Evolutionary conservation across 1,284 basidiomycete species (phyloP).

Genomic region (Leccinum pachyderme): DNA sequence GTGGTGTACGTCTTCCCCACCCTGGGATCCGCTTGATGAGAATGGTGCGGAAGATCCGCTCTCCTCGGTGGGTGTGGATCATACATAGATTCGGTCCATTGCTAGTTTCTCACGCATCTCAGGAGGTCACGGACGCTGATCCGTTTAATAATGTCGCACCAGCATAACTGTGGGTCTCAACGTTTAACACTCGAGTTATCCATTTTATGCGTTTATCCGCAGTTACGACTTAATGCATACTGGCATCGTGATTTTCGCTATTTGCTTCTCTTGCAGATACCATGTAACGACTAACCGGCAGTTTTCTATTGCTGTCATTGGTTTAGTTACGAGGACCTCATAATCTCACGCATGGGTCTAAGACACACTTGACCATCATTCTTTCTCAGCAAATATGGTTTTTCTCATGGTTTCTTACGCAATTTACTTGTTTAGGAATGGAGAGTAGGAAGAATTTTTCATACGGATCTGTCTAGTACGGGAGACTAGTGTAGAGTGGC

Average conservation of each 20-base stretch:
- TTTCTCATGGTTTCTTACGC: background rate
- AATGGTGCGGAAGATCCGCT: slow-evolving; percentile 18
- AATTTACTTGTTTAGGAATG: no score
- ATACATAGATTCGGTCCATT: background rate
- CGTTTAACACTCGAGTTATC: background rate
- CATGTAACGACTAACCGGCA: background rate
- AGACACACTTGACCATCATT: background rate
- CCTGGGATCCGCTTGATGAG: slow-evolving; percentile 31
- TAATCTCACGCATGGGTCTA: background rate
- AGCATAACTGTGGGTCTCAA: background rate
- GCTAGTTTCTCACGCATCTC: slow-evolving; percentile 1
- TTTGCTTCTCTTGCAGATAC: background rate
- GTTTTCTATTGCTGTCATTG: background rate
- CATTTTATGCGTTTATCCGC: background rate
- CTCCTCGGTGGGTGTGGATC: slow-evolving; percentile 3
- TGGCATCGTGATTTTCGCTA: background rate
- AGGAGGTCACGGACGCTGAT: slow-evolving; percentile 2
- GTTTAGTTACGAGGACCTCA: background rate
- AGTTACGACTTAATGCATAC: background rate
- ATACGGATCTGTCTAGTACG: no score
- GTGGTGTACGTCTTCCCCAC: slow-evolving; percentile 17
- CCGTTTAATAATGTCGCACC: slow-evolving; percentile 1
- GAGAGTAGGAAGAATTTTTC: no score
- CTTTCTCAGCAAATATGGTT: background rate
- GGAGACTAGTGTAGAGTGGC: background rate